Evolutionary conservation across 2,329 filamentous ascomycete species (phyloP), one percentile per base, ranked within the genome.

Genomic region (Fonsecaea pugnacius): DNA sequence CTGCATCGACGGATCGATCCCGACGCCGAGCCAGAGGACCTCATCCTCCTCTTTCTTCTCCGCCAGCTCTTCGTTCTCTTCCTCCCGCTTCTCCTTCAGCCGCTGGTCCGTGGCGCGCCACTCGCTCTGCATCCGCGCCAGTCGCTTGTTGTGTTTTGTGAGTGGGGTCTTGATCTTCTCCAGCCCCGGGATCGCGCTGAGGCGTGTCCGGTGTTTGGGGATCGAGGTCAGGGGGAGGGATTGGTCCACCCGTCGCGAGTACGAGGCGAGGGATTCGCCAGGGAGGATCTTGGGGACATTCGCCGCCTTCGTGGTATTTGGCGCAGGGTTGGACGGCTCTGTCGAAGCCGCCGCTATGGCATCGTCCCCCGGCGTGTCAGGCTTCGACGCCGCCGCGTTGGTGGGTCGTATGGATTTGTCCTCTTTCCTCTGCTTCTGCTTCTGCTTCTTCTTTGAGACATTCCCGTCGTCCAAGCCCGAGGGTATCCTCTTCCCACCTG

Each of bases 91-190:
- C 73, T 91, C 91, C 71, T 88, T 87, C 82, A 83, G 77, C 62
- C 77, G 75, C 21, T 74, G 78, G 35, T 86, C 83, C 53, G 83
- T 81, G 66, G 82, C 78, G 35, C 84, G 80, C 86, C 87, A 88
- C 24, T 83, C 80, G 8, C 77, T 76, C 68, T 88, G 85, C 74
- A 88, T 76, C 56, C 82, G 82, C 57, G 83, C 82, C 65, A 97
- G 89, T 69, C 89, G 89, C 75, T 87, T 90, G 79, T 97, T 93
- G 73, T 93, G 95, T 75, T 89, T 89, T 5, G 93, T 97, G 58
- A 86, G 83, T 67, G 86, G 84, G 8, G 89, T 73, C 0, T 90
- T 87, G 36, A 67, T 40, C 33, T 66, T 65, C 14, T 64, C 6
- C 87, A 84, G 65, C 89, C 88, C 69, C 86, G 88, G 58, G 85